A percentile compares a stretch with the other conserved stretches of the same genome.
These are phyloP conservation scores for Schrenkiella parvula DNA, from an alignment of 345 rosid genomes.

Conservation along the genomic window DNA sequence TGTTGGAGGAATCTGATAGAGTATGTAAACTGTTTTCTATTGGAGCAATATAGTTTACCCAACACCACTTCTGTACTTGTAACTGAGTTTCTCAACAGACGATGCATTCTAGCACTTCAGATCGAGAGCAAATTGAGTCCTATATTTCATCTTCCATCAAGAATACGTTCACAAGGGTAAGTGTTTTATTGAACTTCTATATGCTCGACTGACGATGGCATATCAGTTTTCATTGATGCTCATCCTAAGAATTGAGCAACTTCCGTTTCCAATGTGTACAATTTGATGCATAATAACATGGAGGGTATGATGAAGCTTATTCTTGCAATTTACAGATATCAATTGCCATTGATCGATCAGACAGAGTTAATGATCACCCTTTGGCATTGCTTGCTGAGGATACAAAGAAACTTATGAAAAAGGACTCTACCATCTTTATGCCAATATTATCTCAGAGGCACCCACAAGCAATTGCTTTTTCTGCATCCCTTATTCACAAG, in stretches of 20 bases:
- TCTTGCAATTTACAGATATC: slow-evolving; percentile 49
- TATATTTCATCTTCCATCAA: slow-evolving; percentile 78
- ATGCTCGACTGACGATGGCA: background rate
- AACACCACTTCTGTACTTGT: slow-evolving; percentile 12
- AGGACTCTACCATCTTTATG: slow-evolving; percentile 63
- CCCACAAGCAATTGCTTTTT: slow-evolving; percentile 65
- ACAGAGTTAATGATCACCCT: slow-evolving; percentile 60
- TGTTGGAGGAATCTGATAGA: slow-evolving; percentile 79
- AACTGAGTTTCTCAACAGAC: slow-evolving; percentile 50
- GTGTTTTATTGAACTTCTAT: slow-evolving; percentile 12
- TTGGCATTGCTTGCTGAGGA: slow-evolving; percentile 90
- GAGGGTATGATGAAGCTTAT: slow-evolving; percentile 16
- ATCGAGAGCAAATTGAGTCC: slow-evolving; percentile 81
- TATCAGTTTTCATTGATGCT: background rate
- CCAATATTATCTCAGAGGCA: slow-evolving; percentile 83
- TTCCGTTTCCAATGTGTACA: background rate
- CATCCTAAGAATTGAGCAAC: background rate
- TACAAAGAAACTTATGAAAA: slow-evolving; percentile 66
- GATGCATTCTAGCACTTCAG: slow-evolving; percentile 55
- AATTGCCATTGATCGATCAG: slow-evolving; percentile 64
- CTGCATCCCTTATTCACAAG: slow-evolving; percentile 88
- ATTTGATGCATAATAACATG: background rate
- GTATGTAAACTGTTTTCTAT: slow-evolving; percentile 37
- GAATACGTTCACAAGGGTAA: slow-evolving; percentile 75
- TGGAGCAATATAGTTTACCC: slow-evolving; percentile 8